Evolutionary conservation across 208 protist species (phyloP), one percentile per base, ranked within the genome.

Genomic region (Tritrichomonas foetus): DNA sequence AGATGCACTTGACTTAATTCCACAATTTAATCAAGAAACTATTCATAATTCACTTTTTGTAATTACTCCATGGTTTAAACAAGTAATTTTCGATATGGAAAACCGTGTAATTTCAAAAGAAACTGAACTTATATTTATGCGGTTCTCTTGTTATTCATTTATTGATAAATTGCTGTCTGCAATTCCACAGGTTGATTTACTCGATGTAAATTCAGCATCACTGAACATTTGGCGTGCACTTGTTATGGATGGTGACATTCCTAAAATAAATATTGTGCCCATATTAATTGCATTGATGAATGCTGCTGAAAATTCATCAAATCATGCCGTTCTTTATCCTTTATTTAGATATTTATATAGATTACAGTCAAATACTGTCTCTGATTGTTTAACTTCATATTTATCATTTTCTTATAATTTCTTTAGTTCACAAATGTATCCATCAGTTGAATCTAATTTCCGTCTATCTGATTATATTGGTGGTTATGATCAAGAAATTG

Each of bases 51-150:
- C 69, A 44, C 33, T 75, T 20, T 47, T 47, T 20, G 36, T 47
- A 20, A 47, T 75, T n/a, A 44, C 41, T 36, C 69, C 69, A 44
- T 82, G 74, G 74, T 82, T 82, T 30, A 50, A 82, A 5, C 25
- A n/a, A 36, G 74, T 82, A n/a, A 1, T 50, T 0, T 82, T 82
- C 25, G 74, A 82, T 44, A 47, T 47, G 20, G 74, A 82, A 50
- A 82, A 82, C 20, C n/a, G 74, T 50, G 74, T 82, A 0, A 82
- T 82, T 50, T 82, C 74, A 49, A 49, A 36, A n/a, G 74, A 82
- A 82, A 50, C 74, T 20, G 74, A 82, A 50, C 20, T 82, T n/a
- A 22, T 25, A 82, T 82, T 82, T 50, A 82, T 82, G 74, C n/a
- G 39, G 50, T 82, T 82, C 30, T 50, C 41, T 50, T 82, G 74